A percentile compares a stretch with the other conserved stretches of the same genome.
Evolutionary conservation across 345 rosid species (phyloP).

Genomic region (Aegle marmelos): DNA sequence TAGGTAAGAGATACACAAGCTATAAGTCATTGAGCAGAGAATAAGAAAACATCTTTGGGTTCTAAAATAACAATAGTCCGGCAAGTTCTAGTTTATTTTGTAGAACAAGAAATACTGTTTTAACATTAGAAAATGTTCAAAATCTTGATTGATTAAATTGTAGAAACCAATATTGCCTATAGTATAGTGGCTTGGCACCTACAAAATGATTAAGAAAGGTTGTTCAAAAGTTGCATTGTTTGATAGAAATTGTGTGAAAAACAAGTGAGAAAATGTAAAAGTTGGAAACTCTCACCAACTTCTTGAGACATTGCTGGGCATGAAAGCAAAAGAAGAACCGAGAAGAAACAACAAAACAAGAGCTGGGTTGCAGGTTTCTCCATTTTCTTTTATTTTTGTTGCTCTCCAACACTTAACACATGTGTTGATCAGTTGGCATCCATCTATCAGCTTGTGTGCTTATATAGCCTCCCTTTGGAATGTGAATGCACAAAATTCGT

Average conservation of each 20-base stretch:
- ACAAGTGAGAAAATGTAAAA: background rate
- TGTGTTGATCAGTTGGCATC: background rate
- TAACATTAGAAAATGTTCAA: too few relatives aligned
- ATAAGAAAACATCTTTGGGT: too few relatives aligned
- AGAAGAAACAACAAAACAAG: conserved; percentile 20
- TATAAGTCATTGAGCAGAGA: too few relatives aligned
- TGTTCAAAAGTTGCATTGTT: background rate
- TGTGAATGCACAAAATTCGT: background rate
- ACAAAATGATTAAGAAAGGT: background rate
- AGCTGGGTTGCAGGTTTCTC: conserved; percentile 20
- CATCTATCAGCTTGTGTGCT: background rate
- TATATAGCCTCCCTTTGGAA: background rate
- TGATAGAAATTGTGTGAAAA: background rate
- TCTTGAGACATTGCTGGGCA: conserved; percentile 27
- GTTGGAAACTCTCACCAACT: conserved; percentile 32
- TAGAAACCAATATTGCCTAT: background rate
- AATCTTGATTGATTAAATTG: background rate
- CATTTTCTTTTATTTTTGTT: conserved; percentile 3
- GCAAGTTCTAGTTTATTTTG: background rate
- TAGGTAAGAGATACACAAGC: background rate
- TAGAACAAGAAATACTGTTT: too few relatives aligned
- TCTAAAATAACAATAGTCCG: background rate
- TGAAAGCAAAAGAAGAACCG: conserved; percentile 17
- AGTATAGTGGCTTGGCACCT: background rate
- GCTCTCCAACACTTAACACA: background rate